Evolutionary conservation across 2,329 filamentous ascomycete species (phyloP).

Genomic region (Capronia coronata): DNA sequence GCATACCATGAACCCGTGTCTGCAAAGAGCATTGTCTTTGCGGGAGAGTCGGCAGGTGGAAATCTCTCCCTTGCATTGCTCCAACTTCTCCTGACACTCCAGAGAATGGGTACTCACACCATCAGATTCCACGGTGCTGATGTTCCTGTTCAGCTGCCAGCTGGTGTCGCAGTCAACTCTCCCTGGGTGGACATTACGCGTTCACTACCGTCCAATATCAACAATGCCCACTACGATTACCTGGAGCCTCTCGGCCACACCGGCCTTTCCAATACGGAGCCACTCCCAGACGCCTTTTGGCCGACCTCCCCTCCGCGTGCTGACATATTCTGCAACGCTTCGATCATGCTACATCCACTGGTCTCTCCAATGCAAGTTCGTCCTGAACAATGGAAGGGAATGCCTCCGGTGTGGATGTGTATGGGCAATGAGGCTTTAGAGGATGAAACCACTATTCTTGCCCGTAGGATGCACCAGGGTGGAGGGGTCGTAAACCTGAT

Average conservation of each 20-base stretch:
- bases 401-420: conserved; percentile 39
- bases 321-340: conserved; percentile 39
- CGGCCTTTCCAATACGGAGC: conserved; percentile 27
- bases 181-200: conserved; percentile 41
- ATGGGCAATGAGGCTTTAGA: conserved; percentile 39
- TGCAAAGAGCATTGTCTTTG: conserved; percentile 41
- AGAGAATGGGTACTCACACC: conserved; percentile 30
- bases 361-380: conserved; percentile 36
- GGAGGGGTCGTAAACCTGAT: conserved; percentile 37
- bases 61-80: conserved; percentile 39
- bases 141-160: conserved; percentile 38
- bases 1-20: conserved; percentile 39
- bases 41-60: conserved; percentile 44
- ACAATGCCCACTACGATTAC: conserved; percentile 39
- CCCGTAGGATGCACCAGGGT: conserved; percentile 36
- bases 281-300: conserved; percentile 36
- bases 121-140: conserved; percentile 39
- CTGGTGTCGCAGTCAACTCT: conserved; percentile 36
- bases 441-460: conserved; percentile 38
- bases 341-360: conserved; percentile 37
- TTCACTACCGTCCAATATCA: conserved; percentile 37
- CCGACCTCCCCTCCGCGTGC: conserved; percentile 39
- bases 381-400: conserved; percentile 36
- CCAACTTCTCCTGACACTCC: conserved; percentile 40
- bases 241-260: conserved; percentile 29